Base-by-base conservation (phyloP, 441 rosid species). In the Erodium moschatum region DNA sequence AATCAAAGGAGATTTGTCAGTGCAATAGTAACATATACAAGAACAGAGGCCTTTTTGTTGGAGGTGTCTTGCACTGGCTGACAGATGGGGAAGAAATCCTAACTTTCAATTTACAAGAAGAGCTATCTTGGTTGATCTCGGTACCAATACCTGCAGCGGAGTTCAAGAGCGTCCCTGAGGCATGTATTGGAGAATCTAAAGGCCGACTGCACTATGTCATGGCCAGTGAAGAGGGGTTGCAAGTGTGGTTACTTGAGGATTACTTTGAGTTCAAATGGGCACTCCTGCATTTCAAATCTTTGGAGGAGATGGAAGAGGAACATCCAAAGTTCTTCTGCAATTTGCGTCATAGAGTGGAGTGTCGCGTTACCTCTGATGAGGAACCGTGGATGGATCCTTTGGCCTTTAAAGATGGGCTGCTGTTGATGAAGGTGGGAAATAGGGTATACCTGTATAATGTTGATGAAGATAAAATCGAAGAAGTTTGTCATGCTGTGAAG, bases 221-320 rank as follows among this genome's bases (percentile, higher is more conserved):
- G 73, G 24, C 74, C 64, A 80, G 81, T 42, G 78, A 73, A 67
- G 67, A 69, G 12, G 85, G 85, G 48, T 7, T 80, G 38, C 80
- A 76, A 4, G 48, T 80, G 15, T 82, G 85, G 85, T 24, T 54
- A 62, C 79, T 82, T n/a, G 83, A 82, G 60, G 79, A 82, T 20
- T 70, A 74, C 69, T 82, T 78, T 48, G 83, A 82, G 29, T 67
- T 58, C 50, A 76, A 7, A 0, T 82, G 85, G 85, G 76, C 76
- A 8, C 69, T 82, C 29, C 58, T 75, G 67, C 35, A 38, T 24
- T 38, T 78, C 0, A 78, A 76, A 70, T 31, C 81, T 16, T 50
- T 80, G 21, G 73, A 58, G 29, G 64, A 11, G 70, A 52, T 82
- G 71, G 84, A 82, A 68, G 70, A 70, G 19, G 75, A 82, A 46